These are phyloP conservation scores for Oryza officinalis DNA, from an alignment of 176 grass and related monocot species.

Conservation along the genomic window DNA sequence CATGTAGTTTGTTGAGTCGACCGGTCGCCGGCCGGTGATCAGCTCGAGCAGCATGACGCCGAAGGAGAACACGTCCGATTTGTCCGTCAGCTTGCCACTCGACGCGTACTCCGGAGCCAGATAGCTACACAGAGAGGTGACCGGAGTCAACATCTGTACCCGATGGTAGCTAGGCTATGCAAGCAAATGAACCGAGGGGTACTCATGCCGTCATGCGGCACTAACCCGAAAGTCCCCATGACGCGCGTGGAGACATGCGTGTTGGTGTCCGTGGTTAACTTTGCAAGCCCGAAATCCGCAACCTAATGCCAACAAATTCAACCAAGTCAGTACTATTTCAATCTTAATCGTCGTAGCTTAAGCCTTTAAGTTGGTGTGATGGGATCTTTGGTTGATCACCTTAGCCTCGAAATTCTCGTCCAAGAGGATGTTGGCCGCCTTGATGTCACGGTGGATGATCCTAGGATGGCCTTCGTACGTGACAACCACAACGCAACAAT, in stretches of 20 bases:
- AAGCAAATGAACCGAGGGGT: too few species aligned
- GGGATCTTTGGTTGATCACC: constrained; percentile 22
- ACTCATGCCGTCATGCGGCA: too few species aligned
- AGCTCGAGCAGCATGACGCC: constrained; percentile 97
- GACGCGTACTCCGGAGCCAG: constrained; percentile 95
- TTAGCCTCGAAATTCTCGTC: constrained; percentile 93
- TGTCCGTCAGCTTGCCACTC: constrained; percentile 91
- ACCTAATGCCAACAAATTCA: constrained; percentile 43
- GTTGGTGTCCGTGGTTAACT: constrained; percentile 80
- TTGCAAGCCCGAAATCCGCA: constrained; percentile 91
- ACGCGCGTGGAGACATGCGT: constrained; percentile 96
- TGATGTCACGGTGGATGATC: constrained; percentile 98
- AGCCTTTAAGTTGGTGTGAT: background rate
- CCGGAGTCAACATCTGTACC: background rate
- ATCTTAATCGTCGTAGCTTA: background rate
- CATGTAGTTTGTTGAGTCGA: constrained; percentile 60
- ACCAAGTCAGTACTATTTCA: background rate
- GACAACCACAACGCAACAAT: background rate
- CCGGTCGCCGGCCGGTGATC: constrained; percentile 77
- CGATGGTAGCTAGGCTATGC: too few species aligned
- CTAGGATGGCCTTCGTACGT: constrained; percentile 64
- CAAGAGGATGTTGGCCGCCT: constrained; percentile 87
- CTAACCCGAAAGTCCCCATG: constrained; percentile 97
- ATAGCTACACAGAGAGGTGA: constrained; percentile 44
- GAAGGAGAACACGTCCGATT: constrained; percentile 97